Conservation (phyloP, 2,329 filamentous ascomycete species). For the Ascocoryne sarcoides region DNA sequence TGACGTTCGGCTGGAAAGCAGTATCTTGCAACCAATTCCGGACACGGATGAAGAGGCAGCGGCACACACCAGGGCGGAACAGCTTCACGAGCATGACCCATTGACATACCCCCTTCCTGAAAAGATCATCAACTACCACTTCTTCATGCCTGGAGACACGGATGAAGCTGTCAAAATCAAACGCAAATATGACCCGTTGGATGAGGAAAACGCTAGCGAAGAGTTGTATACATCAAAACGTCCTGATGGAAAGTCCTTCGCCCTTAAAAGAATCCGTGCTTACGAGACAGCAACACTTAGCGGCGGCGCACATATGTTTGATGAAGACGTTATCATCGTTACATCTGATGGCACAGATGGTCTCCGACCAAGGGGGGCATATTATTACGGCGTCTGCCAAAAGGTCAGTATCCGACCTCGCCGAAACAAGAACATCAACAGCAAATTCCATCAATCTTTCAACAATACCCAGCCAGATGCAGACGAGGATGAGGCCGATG, state of each 20-base stretch:
- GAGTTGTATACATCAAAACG: slow-evolving; percentile 45
- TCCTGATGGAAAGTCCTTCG: slow-evolving; percentile 42
- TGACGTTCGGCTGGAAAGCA: slow-evolving; percentile 52
- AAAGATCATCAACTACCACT: slow-evolving; percentile 56
- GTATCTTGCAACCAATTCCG: slow-evolving; percentile 52
- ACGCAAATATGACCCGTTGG: slow-evolving; percentile 49
- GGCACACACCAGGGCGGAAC: slow-evolving; percentile 38
- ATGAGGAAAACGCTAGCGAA: slow-evolving; percentile 45
- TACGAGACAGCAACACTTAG: slow-evolving; percentile 56
- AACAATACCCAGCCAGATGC: slow-evolving; percentile 34
- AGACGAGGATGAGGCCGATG: slow-evolving; percentile 31
- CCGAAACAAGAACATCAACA: slow-evolving; percentile 54
- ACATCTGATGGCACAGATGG: slow-evolving; percentile 46
- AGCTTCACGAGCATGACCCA: slow-evolving; percentile 49
- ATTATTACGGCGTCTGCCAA: slow-evolving; percentile 62
- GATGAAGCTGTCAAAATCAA: slow-evolving; percentile 46
- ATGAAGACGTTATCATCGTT: slow-evolving; percentile 53
- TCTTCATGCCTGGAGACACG: slow-evolving; percentile 48
- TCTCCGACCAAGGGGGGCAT: slow-evolving; percentile 46
- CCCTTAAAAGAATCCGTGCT: slow-evolving; percentile 51
- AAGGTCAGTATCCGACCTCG: slow-evolving; percentile 53
- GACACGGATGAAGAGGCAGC: slow-evolving; percentile 45
- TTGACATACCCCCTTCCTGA: slow-evolving; percentile 45
- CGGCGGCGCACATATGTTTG: slow-evolving; percentile 49
- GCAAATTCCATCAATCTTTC: slow-evolving; percentile 23